Evolutionary conservation across 2,329 filamentous ascomycete species (phyloP).

Genomic region (Diaporthe aspalathi): DNA sequence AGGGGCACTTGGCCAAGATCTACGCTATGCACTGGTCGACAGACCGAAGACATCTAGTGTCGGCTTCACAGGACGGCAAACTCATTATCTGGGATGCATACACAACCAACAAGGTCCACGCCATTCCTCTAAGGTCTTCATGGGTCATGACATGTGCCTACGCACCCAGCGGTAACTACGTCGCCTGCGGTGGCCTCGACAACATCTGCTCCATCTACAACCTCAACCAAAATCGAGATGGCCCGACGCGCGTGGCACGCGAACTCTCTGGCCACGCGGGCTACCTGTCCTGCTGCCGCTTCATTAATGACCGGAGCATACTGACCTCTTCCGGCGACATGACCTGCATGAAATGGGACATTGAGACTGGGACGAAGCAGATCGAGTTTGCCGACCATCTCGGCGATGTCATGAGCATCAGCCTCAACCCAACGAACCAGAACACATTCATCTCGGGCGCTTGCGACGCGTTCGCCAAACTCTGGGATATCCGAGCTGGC

Average conservation of each 20-base stretch:
- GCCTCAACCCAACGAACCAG: conserved; percentile 98
- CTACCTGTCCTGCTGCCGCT: conserved; percentile 97
- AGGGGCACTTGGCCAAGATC: conserved; percentile 98
- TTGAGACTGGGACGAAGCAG: conserved; percentile 96
- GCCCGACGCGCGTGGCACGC: conserved; percentile 94
- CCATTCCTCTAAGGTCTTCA: conserved; percentile 94
- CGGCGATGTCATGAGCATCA: conserved; percentile 99
- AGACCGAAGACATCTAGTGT: conserved; percentile 95
- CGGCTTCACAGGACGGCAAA: conserved; percentile 98
- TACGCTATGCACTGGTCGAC: conserved; percentile 99
- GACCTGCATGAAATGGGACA: conserved; percentile 99
- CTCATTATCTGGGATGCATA: conserved; percentile 99
- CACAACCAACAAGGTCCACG: conserved; percentile 99
- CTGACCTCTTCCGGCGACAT: conserved; percentile 98
- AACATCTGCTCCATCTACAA: conserved; percentile 99
- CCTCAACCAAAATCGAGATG: conserved; percentile 91
- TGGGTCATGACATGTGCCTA: conserved; percentile 99
- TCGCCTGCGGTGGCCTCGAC: conserved; percentile 97
- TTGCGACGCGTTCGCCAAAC: conserved; percentile 97
- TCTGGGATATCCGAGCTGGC: conserved; percentile 98
- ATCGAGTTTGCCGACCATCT: conserved; percentile 98
- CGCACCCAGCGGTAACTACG: conserved; percentile 96
- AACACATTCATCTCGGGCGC: conserved; percentile 99
- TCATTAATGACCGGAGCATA: conserved; percentile 98
- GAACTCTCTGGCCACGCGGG: conserved; percentile 97